Evolutionary conservation across 1,284 basidiomycete species (phyloP).

Genomic region (Puccinia triticina): DNA sequence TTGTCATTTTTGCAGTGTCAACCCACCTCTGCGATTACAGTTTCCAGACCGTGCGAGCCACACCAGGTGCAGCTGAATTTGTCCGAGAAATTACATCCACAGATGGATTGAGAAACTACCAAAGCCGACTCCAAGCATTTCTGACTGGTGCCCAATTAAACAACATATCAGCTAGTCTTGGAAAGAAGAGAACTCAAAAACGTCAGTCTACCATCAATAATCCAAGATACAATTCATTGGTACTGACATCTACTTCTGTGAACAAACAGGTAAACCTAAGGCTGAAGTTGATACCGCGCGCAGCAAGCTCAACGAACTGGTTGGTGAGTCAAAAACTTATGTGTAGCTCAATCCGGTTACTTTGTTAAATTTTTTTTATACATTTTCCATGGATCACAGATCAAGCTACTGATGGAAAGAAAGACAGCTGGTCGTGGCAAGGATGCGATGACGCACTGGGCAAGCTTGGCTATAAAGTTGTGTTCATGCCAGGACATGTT

Average conservation of each 20-base stretch:
- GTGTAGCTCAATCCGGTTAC: not conserved
- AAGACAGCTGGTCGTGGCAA: not conserved
- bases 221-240: not conserved
- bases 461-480: constrained; percentile 6
- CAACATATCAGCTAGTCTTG: not conserved
- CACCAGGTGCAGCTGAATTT: constrained; percentile 22
- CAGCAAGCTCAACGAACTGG: not conserved
- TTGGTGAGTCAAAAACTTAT: not conserved
- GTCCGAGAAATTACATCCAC: not conserved
- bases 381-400: not conserved
- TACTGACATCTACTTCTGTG: not conserved
- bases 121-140: constrained; percentile 8
- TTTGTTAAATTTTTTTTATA: not conserved
- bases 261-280: not conserved
- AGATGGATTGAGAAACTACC: constrained; percentile 10
- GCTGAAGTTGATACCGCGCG: not conserved
- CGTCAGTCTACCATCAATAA: not conserved
- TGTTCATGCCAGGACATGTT: too few species aligned
- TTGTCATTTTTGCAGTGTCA: constrained; percentile 16
- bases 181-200: not conserved
- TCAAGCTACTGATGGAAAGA: not conserved
- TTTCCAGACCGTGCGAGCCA: not conserved
- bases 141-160: not conserved
- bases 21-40: not conserved
- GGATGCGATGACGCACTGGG: constrained; percentile 12